A percentile compares a stretch with the other conserved stretches of the same genome.
These are phyloP conservation scores for Nannochloropsis oceanica DNA, from an alignment of 108 stramenopile genomes.

Conservation along the genomic window DNA sequence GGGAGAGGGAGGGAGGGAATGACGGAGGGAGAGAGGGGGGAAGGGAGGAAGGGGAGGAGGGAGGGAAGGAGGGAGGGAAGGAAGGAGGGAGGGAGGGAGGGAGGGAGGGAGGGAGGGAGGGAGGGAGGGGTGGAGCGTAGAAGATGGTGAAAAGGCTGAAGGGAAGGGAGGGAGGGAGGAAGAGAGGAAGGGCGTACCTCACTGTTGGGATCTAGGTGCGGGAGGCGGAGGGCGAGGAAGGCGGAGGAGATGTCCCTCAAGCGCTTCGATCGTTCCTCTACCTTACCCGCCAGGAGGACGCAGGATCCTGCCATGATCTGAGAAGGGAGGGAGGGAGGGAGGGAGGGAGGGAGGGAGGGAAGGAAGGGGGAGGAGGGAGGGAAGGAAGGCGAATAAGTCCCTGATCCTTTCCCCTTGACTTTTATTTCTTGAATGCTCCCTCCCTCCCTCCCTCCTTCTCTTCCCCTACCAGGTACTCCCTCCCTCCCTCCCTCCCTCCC, in stretches of 20 bases:
- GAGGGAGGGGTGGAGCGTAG: background rate
- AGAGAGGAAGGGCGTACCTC: background rate
- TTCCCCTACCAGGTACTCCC: background rate
- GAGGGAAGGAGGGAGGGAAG: background rate
- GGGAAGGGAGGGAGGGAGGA: background rate
- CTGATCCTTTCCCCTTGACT: background rate
- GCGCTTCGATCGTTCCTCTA: too few relatives aligned
- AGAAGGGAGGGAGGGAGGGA: too few relatives aligned
- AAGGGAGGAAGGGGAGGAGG: background rate
- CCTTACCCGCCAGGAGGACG: too few relatives aligned
- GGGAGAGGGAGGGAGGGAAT: background rate
- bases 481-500: background rate
- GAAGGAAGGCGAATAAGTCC: background rate
- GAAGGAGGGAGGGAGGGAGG: too few relatives aligned
- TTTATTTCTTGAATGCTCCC: background rate
- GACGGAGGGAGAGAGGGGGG: background rate
- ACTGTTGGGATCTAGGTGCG: too few relatives aligned
- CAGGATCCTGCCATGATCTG: too few relatives aligned
- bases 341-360: background rate
- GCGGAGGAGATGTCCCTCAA: too few relatives aligned
- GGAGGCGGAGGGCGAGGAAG: too few relatives aligned
- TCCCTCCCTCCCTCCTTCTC: background rate
- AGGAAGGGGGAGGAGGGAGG: background rate
- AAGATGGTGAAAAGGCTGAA: background rate
- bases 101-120: background rate